These are phyloP conservation scores for Withania somnifera DNA, from an alignment of 305 asterid genomes.

Conservation along the genomic window DNA sequence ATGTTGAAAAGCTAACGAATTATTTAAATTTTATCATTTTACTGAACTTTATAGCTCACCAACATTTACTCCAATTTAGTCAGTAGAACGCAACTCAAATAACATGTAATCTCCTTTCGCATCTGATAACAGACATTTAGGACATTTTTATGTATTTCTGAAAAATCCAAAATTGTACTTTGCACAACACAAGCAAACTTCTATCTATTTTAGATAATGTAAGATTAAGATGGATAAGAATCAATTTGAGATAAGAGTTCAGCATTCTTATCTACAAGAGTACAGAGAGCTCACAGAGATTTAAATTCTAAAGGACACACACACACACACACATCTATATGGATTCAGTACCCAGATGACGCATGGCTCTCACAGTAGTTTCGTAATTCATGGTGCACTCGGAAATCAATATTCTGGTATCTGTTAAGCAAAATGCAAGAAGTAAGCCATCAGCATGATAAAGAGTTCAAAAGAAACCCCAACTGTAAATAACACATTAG, in stretches of 20 bases:
- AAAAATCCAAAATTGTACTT: not conserved
- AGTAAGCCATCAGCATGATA: not conserved
- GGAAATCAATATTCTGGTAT: constrained; percentile 10
- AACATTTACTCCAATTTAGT: not conserved
- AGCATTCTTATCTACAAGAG: not conserved
- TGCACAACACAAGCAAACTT: not conserved
- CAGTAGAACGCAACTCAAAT: not conserved
- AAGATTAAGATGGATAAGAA: not conserved
- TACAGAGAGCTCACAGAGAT: not conserved
- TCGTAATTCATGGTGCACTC: constrained; percentile 5
- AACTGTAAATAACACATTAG: not conserved
- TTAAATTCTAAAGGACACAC: not conserved
- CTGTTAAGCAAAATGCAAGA: constrained; percentile 1
- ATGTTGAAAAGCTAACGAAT: not conserved
- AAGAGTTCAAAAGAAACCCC: not conserved
- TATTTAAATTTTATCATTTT: not conserved
- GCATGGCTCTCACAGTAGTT: constrained; percentile 5
- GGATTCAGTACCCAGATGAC: constrained; percentile 5
- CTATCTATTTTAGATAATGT: not conserved
- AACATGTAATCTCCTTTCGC: not conserved
- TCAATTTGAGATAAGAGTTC: not conserved
- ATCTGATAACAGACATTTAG: not conserved
- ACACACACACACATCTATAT: not conserved
- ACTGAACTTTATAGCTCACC: not conserved
- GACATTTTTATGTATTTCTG: not conserved